Evolutionary conservation across 176 grass and related monocot genomes (phyloP).

Genomic region (Typha latifolia): DNA sequence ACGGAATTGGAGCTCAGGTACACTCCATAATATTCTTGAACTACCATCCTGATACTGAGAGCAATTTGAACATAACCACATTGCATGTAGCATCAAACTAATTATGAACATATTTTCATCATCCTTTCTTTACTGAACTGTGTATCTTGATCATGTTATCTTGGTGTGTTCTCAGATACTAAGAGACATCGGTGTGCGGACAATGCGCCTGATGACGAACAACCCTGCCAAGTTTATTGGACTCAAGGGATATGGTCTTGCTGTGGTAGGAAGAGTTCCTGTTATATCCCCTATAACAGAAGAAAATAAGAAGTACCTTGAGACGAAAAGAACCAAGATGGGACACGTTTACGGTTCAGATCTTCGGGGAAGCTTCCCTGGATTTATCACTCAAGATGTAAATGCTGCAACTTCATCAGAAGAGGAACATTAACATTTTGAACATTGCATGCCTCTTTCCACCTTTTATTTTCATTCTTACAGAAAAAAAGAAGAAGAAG

Average conservation of each 20-base stretch:
- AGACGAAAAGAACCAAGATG: slow-evolving; percentile 92
- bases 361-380: slow-evolving; percentile 46
- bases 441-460: not conserved
- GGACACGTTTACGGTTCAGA: slow-evolving; percentile 92
- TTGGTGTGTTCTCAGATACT: slow-evolving; percentile 43
- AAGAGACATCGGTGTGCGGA: slow-evolving; percentile 65
- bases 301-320: slow-evolving; percentile 91
- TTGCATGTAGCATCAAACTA: not conserved
- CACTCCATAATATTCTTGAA: not conserved
- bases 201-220: slow-evolving; percentile 94
- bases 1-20: slow-evolving; percentile 95
- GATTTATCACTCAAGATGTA: slow-evolving; percentile 33
- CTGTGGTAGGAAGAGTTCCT: slow-evolving; percentile 74
- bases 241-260: slow-evolving; percentile 86
- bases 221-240: slow-evolving; percentile 92
- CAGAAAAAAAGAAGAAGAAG: not conserved
- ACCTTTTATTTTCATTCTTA: not conserved
- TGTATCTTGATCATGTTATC: not conserved
- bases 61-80: not conserved
- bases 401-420: slow-evolving; percentile 1
- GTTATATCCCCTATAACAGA: slow-evolving; percentile 76
- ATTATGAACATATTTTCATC: not conserved
- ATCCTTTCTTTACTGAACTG: not conserved
- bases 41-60: not conserved
- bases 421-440: slow-evolving; percentile 15